Percentiles rank a stretch among this genome's conserved stretches.
Conservation (phyloP, 164 flowering plant species). For the Chimonanthus praecox region DNA sequence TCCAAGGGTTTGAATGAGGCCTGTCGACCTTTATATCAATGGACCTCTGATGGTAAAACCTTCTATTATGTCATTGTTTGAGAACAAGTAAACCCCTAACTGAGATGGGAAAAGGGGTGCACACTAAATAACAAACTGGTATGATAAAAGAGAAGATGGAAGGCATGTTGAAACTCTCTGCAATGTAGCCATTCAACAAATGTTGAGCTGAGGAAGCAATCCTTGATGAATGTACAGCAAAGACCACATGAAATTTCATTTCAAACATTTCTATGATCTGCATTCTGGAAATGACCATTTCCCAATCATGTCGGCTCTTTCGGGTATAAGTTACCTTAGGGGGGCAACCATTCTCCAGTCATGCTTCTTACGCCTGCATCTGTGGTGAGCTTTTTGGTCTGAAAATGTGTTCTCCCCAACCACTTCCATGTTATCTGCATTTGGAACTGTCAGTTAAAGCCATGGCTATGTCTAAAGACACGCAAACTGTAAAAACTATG, state of each 20-base stretch:
- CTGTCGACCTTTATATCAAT: no score
- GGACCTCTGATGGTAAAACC: no score
- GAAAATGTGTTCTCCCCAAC: constrained; percentile 67
- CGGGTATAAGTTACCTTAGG: constrained; percentile 16
- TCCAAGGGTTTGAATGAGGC: no score
- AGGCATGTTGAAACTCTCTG: no score
- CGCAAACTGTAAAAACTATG: no score
- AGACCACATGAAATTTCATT: background rate
- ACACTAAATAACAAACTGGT: no score
- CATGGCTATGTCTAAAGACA: background rate
- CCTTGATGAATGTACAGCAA: background rate
- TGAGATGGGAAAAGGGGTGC: no score
- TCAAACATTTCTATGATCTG: background rate
- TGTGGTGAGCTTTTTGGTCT: constrained; percentile 70
- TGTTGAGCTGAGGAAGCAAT: background rate
- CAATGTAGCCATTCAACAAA: background rate
- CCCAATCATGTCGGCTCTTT: background rate
- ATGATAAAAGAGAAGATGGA: no score
- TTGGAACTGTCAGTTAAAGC: constrained; percentile 9
- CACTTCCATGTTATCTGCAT: constrained; percentile 53
- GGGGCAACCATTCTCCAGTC: constrained; percentile 53
- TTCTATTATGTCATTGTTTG: no score
- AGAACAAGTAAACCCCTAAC: no score
- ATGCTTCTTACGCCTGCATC: constrained; percentile 86
- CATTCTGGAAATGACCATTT: background rate